phyloP scores from a whole-genome alignment of 2,329 filamentous ascomycete genomes.

The Sclerotinia spermophila region DNA sequence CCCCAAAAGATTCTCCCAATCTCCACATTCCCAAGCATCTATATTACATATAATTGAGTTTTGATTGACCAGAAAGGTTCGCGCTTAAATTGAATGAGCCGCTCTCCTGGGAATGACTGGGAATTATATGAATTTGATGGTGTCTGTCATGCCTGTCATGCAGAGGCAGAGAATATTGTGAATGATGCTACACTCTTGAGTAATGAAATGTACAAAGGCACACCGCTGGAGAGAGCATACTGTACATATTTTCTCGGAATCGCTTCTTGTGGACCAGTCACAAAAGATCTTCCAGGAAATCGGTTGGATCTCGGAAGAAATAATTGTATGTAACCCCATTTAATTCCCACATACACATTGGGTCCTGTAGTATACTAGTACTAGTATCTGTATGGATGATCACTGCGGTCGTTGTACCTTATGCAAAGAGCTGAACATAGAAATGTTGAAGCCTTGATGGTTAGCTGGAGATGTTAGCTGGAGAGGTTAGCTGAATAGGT shows the following conservation, averaged over 20 bases:
- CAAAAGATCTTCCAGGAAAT: slow-evolving; percentile 5
- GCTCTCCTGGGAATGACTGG: slow-evolving; percentile 16
- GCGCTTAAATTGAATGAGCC: slow-evolving; percentile 17
- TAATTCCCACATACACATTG: background rate
- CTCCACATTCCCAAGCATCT: slow-evolving; percentile 10
- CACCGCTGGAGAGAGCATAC: slow-evolving; percentile 6
- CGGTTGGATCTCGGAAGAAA: slow-evolving; percentile 6
- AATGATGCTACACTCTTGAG: slow-evolving; percentile 1
- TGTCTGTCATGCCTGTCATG: slow-evolving; percentile 6
- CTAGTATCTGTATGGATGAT: background rate
- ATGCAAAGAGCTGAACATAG: background rate
- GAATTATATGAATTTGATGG: background rate
- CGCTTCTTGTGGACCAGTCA: slow-evolving; percentile 2
- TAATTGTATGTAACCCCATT: background rate
- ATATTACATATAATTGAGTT: background rate
- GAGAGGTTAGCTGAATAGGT: background rate
- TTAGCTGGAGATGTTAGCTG: background rate
- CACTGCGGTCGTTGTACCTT: background rate
- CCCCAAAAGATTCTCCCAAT: background rate
- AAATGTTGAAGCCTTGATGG: slow-evolving; percentile 6
- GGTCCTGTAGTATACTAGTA: too few relatives aligned
- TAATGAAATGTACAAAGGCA: slow-evolving; percentile 10
- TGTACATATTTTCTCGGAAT: slow-evolving; percentile 3
- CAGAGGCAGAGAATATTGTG: slow-evolving; percentile 2
- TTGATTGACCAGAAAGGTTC: background rate